Conservation (phyloP, 2,329 filamentous ascomycete genomes). For the Zymoseptoria pseudotritici region DNA sequence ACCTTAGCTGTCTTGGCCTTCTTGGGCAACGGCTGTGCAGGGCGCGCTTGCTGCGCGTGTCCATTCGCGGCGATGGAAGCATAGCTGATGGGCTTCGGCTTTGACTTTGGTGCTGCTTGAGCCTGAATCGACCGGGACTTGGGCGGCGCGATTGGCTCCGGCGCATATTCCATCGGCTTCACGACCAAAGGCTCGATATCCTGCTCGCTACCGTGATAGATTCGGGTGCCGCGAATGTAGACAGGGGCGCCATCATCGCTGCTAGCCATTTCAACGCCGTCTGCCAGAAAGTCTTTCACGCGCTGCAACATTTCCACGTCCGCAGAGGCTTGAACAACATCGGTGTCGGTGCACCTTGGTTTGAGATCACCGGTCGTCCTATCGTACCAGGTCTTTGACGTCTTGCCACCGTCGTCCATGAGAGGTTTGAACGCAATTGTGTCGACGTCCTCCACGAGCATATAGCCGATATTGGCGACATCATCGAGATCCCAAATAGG, state of each 20-base stretch:
- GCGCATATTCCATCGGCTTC: constrained; percentile 39
- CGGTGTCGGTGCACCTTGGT: constrained; percentile 44
- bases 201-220: constrained; percentile 17
- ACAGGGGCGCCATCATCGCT: constrained; percentile 32
- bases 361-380: constrained; percentile 40
- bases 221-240: constrained; percentile 20
- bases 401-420: constrained; percentile 32
- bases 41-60: constrained; percentile 12
- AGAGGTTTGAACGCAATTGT: constrained; percentile 60
- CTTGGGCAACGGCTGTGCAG: constrained; percentile 6
- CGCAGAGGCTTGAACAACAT: constrained; percentile 46
- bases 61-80: constrained; percentile 22
- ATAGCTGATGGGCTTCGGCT: constrained; percentile 25
- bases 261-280: constrained; percentile 52
- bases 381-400: constrained; percentile 46
- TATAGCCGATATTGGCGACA: constrained; percentile 48
- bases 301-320: constrained; percentile 62
- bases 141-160: constrained; percentile 26
- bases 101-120: constrained; percentile 1
- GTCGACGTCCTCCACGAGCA: constrained; percentile 61
- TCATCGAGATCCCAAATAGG: constrained; percentile 46
- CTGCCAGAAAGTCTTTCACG: constrained; percentile 55
- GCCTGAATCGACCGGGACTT: constrained; percentile 2
- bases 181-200: constrained; percentile 20
- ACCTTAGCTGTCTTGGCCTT: constrained; percentile 9